phyloP scores from a whole-genome alignment of 1,284 basidiomycete species.

The Rhodotorula sp. region DNA sequence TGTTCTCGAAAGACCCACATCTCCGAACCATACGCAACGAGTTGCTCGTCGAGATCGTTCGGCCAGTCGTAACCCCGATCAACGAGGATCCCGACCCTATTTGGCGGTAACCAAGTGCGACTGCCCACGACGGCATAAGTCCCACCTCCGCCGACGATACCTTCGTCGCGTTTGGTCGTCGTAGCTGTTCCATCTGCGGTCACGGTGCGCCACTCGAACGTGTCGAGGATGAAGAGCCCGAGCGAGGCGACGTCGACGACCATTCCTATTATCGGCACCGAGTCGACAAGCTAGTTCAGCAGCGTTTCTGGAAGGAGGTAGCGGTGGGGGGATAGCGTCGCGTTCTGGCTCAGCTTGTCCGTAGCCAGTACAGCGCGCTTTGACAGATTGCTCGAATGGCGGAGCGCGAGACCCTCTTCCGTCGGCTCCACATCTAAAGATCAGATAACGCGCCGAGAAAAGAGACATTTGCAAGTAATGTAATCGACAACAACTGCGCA shows the following conservation, averaged over 20 bases:
- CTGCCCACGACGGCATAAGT: conserved; percentile 65
- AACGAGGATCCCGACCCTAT: conserved; percentile 72
- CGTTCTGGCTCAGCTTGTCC: not conserved
- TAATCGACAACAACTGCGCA: not conserved
- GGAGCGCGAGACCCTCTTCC: not conserved
- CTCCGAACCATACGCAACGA: conserved; percentile 64
- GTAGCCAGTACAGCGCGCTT: not conserved
- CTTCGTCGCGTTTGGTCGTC: conserved; percentile 51
- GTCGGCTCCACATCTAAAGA: no score
- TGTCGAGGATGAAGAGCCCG: conserved; percentile 40
- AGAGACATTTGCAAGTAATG: not conserved
- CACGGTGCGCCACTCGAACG: conserved; percentile 24
- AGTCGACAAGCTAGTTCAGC: not conserved
- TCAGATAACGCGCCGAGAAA: not conserved
- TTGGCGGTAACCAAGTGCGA: conserved; percentile 69
- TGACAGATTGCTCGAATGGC: not conserved
- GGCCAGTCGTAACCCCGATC: conserved; percentile 81
- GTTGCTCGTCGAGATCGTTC: conserved; percentile 56
- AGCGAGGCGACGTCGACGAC: conserved; percentile 22
- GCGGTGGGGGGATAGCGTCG: no score
- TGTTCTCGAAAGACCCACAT: conserved; percentile 75
- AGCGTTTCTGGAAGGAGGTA: not conserved
- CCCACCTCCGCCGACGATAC: conserved; percentile 78
- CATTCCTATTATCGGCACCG: not conserved
- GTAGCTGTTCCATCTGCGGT: not conserved